Conservation (phyloP, 768 basidiomycete species). For the Kwoniella sp. region DNA sequence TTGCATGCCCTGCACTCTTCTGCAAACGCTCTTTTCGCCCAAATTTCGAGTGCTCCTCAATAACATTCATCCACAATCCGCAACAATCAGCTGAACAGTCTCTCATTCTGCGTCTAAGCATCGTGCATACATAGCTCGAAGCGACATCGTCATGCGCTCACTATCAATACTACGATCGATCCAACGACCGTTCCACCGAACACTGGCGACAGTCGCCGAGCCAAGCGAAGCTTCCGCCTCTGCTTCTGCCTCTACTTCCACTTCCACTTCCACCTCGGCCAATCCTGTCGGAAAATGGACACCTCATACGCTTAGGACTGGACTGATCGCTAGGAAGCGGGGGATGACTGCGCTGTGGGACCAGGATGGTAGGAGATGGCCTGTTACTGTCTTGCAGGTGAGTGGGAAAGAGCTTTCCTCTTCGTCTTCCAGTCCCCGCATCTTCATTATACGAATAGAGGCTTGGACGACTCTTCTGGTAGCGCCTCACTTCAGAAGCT, state of each 20-base stretch:
- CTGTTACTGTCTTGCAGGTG: slow-evolving; percentile 94
- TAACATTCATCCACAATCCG: too few relatives aligned
- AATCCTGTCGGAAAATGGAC: slow-evolving; percentile 69
- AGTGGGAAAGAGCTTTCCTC: too few relatives aligned
- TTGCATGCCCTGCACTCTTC: too few relatives aligned
- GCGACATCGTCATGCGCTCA: slow-evolving; percentile 21
- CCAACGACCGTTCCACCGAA: slow-evolving; percentile 14
- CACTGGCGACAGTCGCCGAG: slow-evolving; percentile 33
- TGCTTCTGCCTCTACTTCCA: slow-evolving; percentile 9
- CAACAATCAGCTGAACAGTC: too few relatives aligned
- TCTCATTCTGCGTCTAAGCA: too few relatives aligned
- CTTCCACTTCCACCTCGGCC: not conserved
- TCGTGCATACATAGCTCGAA: not conserved
- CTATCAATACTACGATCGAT: slow-evolving; percentile 19
- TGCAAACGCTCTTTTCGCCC: too few relatives aligned
- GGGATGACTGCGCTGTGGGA: slow-evolving; percentile 96
- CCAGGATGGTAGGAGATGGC: slow-evolving; percentile 79
- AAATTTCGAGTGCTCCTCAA: too few relatives aligned
- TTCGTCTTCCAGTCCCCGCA: too few relatives aligned
- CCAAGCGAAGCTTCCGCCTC: slow-evolving; percentile 19
- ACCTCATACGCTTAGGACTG: slow-evolving; percentile 81
- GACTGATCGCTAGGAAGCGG: slow-evolving; percentile 89
- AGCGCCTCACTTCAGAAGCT: too few relatives aligned
- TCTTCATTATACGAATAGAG: too few relatives aligned
- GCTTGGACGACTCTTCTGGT: too few relatives aligned